Evolutionary conservation across 2,329 filamentous ascomycete species (phyloP).

Genomic region (Pezicula carpinea): DNA sequence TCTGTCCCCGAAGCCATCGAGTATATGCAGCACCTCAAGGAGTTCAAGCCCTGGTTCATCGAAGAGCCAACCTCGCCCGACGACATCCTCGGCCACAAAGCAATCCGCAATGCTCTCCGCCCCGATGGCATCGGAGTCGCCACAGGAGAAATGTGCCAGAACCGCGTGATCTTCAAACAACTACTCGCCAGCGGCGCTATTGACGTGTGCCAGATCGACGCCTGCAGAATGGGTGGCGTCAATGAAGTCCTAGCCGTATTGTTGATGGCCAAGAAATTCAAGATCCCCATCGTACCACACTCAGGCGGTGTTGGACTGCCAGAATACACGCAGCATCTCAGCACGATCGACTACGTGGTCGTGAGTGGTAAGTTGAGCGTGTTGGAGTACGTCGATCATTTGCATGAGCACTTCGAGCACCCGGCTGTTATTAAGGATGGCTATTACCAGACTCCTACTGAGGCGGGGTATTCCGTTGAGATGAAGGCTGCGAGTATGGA

Average conservation of each 20-base stretch:
- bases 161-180: slow-evolving; percentile 90
- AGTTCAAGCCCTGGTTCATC: slow-evolving; percentile 88
- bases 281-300: slow-evolving; percentile 79
- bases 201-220: slow-evolving; percentile 86
- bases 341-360: slow-evolving; percentile 84
- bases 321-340: slow-evolving; percentile 87
- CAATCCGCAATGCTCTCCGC: slow-evolving; percentile 71
- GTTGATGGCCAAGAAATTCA: slow-evolving; percentile 46
- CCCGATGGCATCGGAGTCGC: slow-evolving; percentile 74
- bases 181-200: slow-evolving; percentile 73
- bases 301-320: slow-evolving; percentile 84
- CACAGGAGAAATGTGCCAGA: slow-evolving; percentile 92
- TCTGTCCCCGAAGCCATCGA: slow-evolving; percentile 80
- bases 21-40: slow-evolving; percentile 74
- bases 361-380: slow-evolving; percentile 75
- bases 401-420: slow-evolving; percentile 86
- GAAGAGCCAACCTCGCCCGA: slow-evolving; percentile 88
- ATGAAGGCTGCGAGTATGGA: slow-evolving; percentile 63
- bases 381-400: slow-evolving; percentile 83
- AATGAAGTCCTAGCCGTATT: slow-evolving; percentile 86
- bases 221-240: slow-evolving; percentile 80
- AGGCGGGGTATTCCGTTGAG: slow-evolving; percentile 84
- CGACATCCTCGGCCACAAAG: slow-evolving; percentile 80
- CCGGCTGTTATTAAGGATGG: slow-evolving; percentile 74
- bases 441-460: slow-evolving; percentile 76